Evolutionary conservation across 2,329 filamentous ascomycete species (phyloP), one percentile per base, ranked within the genome.

Genomic region (Xylaria sp.): DNA sequence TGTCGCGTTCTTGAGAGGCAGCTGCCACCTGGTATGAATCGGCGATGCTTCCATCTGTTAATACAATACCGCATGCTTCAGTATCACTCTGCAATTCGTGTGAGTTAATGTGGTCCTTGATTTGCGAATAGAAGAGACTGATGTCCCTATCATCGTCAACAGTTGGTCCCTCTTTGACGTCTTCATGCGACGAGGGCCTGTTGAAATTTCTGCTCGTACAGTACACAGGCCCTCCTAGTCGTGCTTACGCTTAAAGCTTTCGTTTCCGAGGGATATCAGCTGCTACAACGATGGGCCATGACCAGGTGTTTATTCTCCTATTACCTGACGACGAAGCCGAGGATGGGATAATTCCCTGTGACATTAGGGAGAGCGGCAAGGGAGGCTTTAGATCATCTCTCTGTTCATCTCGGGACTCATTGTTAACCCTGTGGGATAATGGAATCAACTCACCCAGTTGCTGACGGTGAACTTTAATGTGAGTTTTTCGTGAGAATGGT

Each of bases 221-320:
- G 13, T 52, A 61, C 1, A 48, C 23, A 23, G 41, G 15, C 41
- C 56, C 56, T 59, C 23, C 13, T 13, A 46, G 32, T 61, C 58
- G 7, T 25, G 8, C 1, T 37, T 7, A 10, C 3, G 23, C 1
- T 6, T 37, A 37, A 37, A 37, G 34, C 46, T 52, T 32, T 32
- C 51, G 25, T 39, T 61, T 10, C 28, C 20, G 46, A 52, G 32
- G 2, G 58, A 63, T 5, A 23, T 63, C 60, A 7, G 60, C 50
- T 4, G 60, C 46, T 32, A 63, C 48, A 5, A n/a, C 37, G 34
- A 63, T 63, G 23, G 50, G 46, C 50, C 60, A 63, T 13, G 23
- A 55, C 60, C 60, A 63, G 37, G 25, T 20, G 23, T 46, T 20
- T 2, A 57, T 6, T 12, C 3, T 28, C 5, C 7, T 41, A 2